phyloP scores from a whole-genome alignment of 805 yeast species.

The Starmerella floricola region DNA sequence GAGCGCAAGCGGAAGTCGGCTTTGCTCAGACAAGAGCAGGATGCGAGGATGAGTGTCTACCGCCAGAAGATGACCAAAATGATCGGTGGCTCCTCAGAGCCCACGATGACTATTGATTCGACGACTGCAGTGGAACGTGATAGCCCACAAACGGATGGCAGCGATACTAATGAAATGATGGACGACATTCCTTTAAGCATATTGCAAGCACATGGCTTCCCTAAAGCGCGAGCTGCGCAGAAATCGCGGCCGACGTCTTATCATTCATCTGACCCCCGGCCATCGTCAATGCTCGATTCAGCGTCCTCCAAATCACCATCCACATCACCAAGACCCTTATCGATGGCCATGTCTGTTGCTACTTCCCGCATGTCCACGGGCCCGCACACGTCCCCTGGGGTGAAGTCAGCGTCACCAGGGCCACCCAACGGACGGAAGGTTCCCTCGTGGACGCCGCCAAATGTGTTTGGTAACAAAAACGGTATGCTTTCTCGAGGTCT shows the following conservation, averaged over 20 bases:
- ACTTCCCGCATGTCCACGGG: too few species aligned
- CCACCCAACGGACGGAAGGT: not conserved
- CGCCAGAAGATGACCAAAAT: conserved; percentile 33
- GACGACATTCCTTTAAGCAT: conserved; percentile 34
- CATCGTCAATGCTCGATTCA: not conserved
- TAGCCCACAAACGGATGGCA: too few species aligned
- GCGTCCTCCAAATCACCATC: not conserved
- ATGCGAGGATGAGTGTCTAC: conserved; percentile 32
- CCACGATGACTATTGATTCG: not conserved
- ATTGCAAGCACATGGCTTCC: conserved; percentile 32
- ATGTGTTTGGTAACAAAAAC: conserved; percentile 20
- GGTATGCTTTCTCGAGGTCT: conserved; percentile 27
- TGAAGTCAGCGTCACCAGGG: too few species aligned
- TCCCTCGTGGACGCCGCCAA: conserved; percentile 19
- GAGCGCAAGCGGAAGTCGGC: conserved; percentile 19
- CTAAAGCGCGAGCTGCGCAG: conserved; percentile 14
- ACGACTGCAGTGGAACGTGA: too few species aligned
- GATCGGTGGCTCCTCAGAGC: conserved; percentile 23
- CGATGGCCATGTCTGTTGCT: not conserved
- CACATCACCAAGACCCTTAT: not conserved
- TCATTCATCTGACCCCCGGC: not conserved
- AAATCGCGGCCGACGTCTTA: not conserved
- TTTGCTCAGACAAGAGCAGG: conserved; percentile 28
- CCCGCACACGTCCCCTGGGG: too few species aligned
- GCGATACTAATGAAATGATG: conserved; percentile 29